Conservation (phyloP, 345 rosid species). For the Linum lewisii region DNA sequence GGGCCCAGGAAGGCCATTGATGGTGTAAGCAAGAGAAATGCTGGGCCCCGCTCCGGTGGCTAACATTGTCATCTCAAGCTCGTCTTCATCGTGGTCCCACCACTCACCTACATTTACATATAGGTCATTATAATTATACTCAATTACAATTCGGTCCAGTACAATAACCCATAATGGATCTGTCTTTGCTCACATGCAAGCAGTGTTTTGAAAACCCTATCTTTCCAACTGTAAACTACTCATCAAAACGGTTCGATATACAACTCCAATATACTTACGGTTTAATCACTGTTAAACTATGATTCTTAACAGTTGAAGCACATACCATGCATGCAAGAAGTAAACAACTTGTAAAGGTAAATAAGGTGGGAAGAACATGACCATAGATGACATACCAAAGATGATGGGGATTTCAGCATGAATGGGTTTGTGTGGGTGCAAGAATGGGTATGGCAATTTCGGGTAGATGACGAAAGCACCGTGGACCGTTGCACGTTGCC, state of each 20-base stretch:
- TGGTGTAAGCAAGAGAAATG: constrained; percentile 48
- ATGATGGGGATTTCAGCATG: constrained; percentile 47
- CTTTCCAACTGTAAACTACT: too few relatives aligned
- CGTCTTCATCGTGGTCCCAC: constrained; percentile 53
- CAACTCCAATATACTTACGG: too few relatives aligned
- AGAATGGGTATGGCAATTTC: constrained; percentile 40
- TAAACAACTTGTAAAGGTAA: too few relatives aligned
- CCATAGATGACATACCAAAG: constrained; percentile 28
- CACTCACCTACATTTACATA: constrained; percentile 39
- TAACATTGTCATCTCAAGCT: constrained; percentile 36
- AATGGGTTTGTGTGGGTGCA: constrained; percentile 16
- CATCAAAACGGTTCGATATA: too few relatives aligned
- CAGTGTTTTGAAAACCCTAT: neutral
- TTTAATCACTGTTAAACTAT: too few relatives aligned
- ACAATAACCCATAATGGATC: too few relatives aligned
- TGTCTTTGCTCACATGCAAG: neutral
- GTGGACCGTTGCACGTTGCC: constrained; percentile 63
- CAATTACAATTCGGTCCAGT: too few relatives aligned
- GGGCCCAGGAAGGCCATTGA: constrained; percentile 66
- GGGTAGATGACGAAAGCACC: constrained; percentile 62
- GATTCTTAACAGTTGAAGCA: too few relatives aligned
- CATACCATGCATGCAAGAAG: too few relatives aligned
- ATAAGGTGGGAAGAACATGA: neutral
- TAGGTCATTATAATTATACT: neutral
- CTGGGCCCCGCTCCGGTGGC: constrained; percentile 36